Evolutionary conservation across 73 alveolate species (phyloP).

Genomic region (Paramecium sonneborni): DNA sequence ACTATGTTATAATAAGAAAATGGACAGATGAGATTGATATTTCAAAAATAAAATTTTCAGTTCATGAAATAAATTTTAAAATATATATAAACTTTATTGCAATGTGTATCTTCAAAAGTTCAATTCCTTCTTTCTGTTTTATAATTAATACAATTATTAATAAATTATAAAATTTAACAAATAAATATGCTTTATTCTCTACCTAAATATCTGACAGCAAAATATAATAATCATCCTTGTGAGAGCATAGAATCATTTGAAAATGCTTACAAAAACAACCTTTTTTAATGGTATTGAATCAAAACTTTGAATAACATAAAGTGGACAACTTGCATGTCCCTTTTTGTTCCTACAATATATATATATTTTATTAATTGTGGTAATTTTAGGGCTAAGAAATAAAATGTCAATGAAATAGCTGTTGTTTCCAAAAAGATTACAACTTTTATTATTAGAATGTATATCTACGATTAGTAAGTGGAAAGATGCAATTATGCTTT

Average conservation of each 20-base stretch:
- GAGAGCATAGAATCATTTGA: not conserved
- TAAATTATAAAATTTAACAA: not conserved
- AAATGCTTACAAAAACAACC: not conserved
- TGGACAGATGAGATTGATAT: too few species aligned
- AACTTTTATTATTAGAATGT: not conserved
- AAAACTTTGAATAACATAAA: too few species aligned
- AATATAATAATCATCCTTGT: not conserved
- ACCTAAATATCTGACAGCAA: not conserved
- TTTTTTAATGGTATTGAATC: not conserved
- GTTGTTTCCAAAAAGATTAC: not conserved
- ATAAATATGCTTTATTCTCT: not conserved
- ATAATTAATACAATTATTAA: not conserved
- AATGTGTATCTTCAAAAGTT: too few species aligned
- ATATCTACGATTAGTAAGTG: not conserved
- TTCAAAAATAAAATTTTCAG: too few species aligned
- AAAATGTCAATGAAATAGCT: not conserved
- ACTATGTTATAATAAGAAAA: too few species aligned
- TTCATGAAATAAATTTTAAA: too few species aligned
- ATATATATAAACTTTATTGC: too few species aligned
- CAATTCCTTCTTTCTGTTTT: not conserved
- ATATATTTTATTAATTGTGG: slow-evolving; percentile 8
- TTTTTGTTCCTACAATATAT: not conserved
- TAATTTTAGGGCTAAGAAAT: slow-evolving; percentile 8
- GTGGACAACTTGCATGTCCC: not conserved
- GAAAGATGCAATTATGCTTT: not conserved